Base-by-base conservation (phyloP, 1,139 yeast species). In the Yamadazyma dendronema region DNA sequence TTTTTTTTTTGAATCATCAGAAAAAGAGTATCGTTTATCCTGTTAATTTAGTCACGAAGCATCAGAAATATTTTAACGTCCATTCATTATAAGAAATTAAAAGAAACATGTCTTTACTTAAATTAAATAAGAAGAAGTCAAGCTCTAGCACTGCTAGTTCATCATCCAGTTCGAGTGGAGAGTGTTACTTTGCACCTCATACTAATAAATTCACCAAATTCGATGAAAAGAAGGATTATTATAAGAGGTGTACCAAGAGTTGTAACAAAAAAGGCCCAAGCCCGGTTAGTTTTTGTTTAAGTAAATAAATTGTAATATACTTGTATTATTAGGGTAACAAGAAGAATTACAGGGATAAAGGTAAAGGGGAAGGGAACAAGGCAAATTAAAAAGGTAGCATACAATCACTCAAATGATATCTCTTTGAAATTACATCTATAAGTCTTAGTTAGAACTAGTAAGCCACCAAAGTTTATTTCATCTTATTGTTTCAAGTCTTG, bases 201-300 rank as follows among this genome's bases (percentile, higher is more conserved):
- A 39, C 44, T 3, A 47, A 46, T 29, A 47, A 41, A 30, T 48
- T 48, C 36, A 38, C 43, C 10, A 48, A 46, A 33, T 67, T 67
- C 50, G 74, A 67, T 46, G 74, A 67, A 44, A 67, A 67, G 59
- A 65, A 69, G 51, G 76, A 70, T 50, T 70, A 70, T 47, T 61
- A 52, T 21, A 65, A 64, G 44, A 59, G 76, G 43, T 70, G 74
- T 52, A 48, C 51, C 31, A 44, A 44, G 33, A 36, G 36, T 17
- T 36, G 44, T 26, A 43, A 44, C 24, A 53, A 53, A 35, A 48
- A 54, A 37, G 47, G 57, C 31, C 72, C 72, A 11, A 43, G 57
- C 28, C 47, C 67, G 13, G 65, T 67, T 13, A 59, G 65, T 30
- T 67, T 69, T 49, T 66, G 74, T 46, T 57, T 69, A 50, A 67